Percentiles rank a stretch among this genome's conserved stretches.
Conservation (phyloP, 768 basidiomycete species). For the Lentinula lateritia region DNA sequence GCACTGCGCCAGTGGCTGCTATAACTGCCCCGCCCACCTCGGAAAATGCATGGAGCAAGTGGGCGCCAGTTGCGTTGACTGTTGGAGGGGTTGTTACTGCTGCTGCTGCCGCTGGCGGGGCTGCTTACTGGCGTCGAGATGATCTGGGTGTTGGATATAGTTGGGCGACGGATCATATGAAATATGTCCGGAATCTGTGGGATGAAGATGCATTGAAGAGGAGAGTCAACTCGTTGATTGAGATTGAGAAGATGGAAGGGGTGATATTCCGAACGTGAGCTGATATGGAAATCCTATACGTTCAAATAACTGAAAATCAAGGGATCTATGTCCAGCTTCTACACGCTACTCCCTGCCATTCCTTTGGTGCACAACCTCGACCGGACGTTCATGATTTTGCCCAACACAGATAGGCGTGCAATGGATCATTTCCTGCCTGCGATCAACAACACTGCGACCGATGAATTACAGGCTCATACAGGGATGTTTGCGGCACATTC, state of each 20-base stretch:
- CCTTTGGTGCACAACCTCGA: conserved; percentile 48
- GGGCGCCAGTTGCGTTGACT: conserved; percentile 66
- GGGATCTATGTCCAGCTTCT: conserved; percentile 50
- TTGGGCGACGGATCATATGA: conserved; percentile 86
- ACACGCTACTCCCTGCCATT: conserved; percentile 68
- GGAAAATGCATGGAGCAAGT: conserved; percentile 44
- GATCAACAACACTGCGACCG: conserved; percentile 59
- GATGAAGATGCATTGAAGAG: conserved; percentile 57
- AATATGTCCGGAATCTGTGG: conserved; percentile 85
- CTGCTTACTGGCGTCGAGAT: conserved; percentile 77
- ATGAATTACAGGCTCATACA: conserved; percentile 83
- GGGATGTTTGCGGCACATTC: conserved; percentile 79
- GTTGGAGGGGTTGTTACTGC: conserved; percentile 63
- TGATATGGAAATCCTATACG: not conserved
- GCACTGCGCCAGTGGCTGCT: conserved; percentile 17
- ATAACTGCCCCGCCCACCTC: conserved; percentile 23
- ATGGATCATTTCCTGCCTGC: conserved; percentile 56
- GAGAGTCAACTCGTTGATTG: conserved; percentile 59
- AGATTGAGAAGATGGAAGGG: conserved; percentile 54
- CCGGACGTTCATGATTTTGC: conserved; percentile 79
- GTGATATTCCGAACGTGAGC: conserved; percentile 72
- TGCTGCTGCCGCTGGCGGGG: conserved; percentile 80
- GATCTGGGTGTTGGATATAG: conserved; percentile 65
- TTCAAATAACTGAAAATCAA: not conserved
- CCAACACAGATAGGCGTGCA: conserved; percentile 43